Evolutionary conservation across 1,284 basidiomycete genomes (phyloP).

Genomic region (Apiotrichum domesticum): DNA sequence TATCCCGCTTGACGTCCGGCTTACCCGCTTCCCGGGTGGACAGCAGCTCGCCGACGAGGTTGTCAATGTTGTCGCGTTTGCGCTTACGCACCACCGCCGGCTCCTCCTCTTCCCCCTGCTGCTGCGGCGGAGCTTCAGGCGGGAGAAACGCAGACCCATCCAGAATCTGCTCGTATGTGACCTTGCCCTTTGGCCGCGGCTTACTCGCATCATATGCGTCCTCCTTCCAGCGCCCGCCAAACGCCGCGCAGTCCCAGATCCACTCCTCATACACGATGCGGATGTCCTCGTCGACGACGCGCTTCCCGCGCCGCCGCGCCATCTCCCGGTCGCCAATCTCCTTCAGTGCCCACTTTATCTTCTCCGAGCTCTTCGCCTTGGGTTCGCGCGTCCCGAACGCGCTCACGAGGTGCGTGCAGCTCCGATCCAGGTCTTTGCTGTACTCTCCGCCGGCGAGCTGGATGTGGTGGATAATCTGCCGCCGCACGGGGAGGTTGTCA

Average conservation of each 20-base stretch:
- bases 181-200: conserved; percentile 22
- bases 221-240: conserved; percentile 40
- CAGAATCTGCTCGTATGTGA: conserved; percentile 28
- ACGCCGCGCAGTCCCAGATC: conserved; percentile 47
- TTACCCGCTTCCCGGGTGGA: conserved; percentile 15
- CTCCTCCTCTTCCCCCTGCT: conserved; percentile 23
- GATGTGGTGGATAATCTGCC: conserved; percentile 35
- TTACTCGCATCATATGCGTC: conserved; percentile 41
- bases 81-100: conserved; percentile 32
- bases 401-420: conserved; percentile 43
- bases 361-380: conserved; percentile 31
- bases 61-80: conserved; percentile 23
- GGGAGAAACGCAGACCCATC: conserved; percentile 19
- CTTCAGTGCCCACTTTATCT: conserved; percentile 41
- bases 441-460: conserved; percentile 36
- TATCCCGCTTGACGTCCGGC: conserved; percentile 9
- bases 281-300: conserved; percentile 29
- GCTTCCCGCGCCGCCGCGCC: conserved; percentile 26
- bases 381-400: conserved; percentile 31
- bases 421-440: conserved; percentile 40
- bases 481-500: conserved; percentile 38
- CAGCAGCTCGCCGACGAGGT: conserved; percentile 35
- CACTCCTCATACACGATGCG: conserved; percentile 43
- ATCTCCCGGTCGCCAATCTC: conserved; percentile 28
- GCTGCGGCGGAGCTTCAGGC: conserved; percentile 2